Base-by-base conservation (phyloP, 352 stramenopile genomes). In the Phytopythium montanum region DNA sequence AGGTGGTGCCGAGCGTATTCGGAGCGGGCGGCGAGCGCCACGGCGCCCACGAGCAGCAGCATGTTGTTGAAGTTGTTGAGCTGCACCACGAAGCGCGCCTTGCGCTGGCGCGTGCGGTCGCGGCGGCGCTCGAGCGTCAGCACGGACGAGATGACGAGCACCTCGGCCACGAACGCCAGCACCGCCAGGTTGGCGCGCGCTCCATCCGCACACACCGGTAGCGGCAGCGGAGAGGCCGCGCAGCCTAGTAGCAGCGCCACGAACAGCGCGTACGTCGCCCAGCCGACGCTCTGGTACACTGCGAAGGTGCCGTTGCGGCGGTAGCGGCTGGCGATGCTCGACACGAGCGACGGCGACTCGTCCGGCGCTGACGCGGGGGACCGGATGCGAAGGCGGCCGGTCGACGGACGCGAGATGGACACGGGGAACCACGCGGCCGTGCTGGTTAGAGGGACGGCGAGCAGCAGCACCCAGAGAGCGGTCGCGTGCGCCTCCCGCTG, bases 31-130 rank as follows among this genome's bases (percentile, higher is more conserved):
- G 83, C 83, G 9, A 95, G 59, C 28, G 90, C 26, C 26, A 86
- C 65, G 13, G 83, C 85, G 21, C 83, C 81, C 6, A 92, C 76
- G 44, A 92, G 64, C 45, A 91, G 65, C 59, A 93, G 60, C 77
- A 92, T 88, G 67, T 95, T 92, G 68, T 88, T 92, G 59, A 87
- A 92, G 72, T 93, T 92, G 73, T 95, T 88, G 41, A 90, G 64
- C 52, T 90, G 76, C 49, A 92, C 71, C 42, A 87, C 76, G 56
- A 85, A 74, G 13, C 76, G 81, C 42, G 77, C 76, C 21, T 73
- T 71, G 42, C 69, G 66, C 7, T 66, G 56, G 34, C 75, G 59
- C 9, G 54, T 72, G 38, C 65, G 72, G 36, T 77, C 62, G 23
- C 72, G 68, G 41, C 66, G 68, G 25, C 76, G 71, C 23, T 88